Conservation (phyloP, 2,329 filamentous ascomycete genomes). For the Botrytis cinerea region DNA sequence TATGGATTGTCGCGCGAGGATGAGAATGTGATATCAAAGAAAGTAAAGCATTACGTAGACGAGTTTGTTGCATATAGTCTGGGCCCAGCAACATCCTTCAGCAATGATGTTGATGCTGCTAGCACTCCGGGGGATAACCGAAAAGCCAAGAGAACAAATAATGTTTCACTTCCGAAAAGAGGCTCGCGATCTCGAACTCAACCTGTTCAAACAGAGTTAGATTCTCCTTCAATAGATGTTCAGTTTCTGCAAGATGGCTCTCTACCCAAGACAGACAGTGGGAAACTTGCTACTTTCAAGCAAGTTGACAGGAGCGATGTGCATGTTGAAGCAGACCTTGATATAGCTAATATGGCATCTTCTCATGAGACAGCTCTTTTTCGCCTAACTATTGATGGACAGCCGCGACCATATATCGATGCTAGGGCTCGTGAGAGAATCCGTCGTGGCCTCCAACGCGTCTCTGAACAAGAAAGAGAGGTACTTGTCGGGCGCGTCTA, state of each 20-base stretch:
- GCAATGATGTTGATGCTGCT: background rate
- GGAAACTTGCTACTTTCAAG: background rate
- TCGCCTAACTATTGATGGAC: background rate
- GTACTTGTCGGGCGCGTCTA: constrained; percentile 5
- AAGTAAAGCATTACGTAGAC: constrained; percentile 18
- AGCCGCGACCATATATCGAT: constrained; percentile 26
- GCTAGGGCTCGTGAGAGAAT: constrained; percentile 16
- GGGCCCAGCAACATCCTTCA: background rate
- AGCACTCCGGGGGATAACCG: background rate
- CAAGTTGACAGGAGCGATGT: background rate
- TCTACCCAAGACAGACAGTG: background rate
- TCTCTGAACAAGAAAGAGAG: constrained; percentile 9
- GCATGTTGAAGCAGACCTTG: background rate
- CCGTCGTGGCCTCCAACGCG: constrained; percentile 24
- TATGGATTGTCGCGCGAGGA: constrained; percentile 15
- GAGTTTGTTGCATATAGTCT: constrained; percentile 16
- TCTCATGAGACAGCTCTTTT: background rate
- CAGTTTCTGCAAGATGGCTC: background rate
- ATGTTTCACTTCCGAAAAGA: background rate
- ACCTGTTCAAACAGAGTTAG: background rate
- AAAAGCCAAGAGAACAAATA: background rate
- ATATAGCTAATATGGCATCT: background rate
- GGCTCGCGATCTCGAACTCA: constrained; percentile 1
- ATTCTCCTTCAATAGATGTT: background rate
- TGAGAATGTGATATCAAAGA: constrained; percentile 21